These are phyloP conservation scores for Tulasnella sp. DNA, from an alignment of 768 basidiomycete species.

Conservation along the genomic window DNA sequence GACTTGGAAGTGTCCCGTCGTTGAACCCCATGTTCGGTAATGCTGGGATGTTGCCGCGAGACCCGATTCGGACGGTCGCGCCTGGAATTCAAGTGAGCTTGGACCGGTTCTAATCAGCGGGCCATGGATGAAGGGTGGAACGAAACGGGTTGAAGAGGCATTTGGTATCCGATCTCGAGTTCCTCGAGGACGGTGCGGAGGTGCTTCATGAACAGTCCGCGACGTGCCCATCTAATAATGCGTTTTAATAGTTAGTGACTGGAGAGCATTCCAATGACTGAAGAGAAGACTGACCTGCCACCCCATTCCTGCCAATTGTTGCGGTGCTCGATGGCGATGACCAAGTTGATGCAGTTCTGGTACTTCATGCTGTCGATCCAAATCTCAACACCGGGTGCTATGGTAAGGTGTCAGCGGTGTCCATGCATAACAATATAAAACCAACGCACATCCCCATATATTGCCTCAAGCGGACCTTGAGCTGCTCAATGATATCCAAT, in stretches of 20 bases:
- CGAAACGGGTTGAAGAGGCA: constrained; percentile 62
- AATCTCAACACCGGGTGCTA: constrained; percentile 19
- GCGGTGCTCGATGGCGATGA: constrained; percentile 66
- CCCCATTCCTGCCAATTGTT: constrained; percentile 87
- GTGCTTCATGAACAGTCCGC: constrained; percentile 67
- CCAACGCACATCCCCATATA: constrained; percentile 45
- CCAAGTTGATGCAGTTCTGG: constrained; percentile 61
- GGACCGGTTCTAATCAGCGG: background rate
- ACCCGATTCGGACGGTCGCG: constrained; percentile 8
- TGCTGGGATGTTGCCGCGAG: background rate
- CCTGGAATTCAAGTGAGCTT: background rate
- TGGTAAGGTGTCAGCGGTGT: background rate
- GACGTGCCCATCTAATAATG: constrained; percentile 46
- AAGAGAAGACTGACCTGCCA: constrained; percentile 36
- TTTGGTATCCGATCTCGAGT: constrained; percentile 58
- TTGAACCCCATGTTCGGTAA: constrained; percentile 11
- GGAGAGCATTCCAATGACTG: background rate
- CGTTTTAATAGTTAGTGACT: background rate
- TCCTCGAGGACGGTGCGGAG: constrained; percentile 66
- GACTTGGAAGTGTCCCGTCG: background rate
- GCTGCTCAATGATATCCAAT: constrained; percentile 56
- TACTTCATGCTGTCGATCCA: constrained; percentile 70
- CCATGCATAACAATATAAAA: background rate
- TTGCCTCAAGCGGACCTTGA: constrained; percentile 48
- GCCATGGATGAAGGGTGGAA: constrained; percentile 23